Base-by-base conservation (phyloP, 208 protist genomes). In the Leishmania lainsoni region DNA sequence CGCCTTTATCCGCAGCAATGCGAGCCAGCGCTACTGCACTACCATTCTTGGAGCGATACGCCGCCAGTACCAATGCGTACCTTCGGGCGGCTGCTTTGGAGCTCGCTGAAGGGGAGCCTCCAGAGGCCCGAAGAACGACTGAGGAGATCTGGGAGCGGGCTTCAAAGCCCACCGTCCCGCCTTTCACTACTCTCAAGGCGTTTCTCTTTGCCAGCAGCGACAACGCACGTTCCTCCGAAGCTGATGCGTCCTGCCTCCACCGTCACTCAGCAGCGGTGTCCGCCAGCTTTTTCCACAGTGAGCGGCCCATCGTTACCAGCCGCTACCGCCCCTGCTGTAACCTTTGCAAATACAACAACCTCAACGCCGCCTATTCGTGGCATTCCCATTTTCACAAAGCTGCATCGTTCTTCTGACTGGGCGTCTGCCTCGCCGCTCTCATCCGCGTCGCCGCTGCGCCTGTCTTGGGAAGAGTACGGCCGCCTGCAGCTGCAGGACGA, bases 401-500 rank as follows among this genome's bases (percentile, higher is more conserved):
- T 29, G 26, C 80, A 61, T 5, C 51, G 51, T 32, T 52, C 72
- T 48, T 49, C 72, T 26, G 52, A 39, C 16, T 58, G 48, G 72
- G 51, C 72, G 9, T 42, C 74, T 8, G 74, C n/a, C 54, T 66
- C 74, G 2, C n/a, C 72, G 52, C 52, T 42, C 3, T 63, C 72
- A 5, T n/a, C 51, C 39, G n/a, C 17, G 68, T 56, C 65, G 68
- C 74, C 82, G 45, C 61, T 85, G 75, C 78, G 61, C 45, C 73
- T 79, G 82, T 86, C 82, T 22, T 17, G 79, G 26, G 73, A 63
- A 20, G 73, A 79, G 51, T 86, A 80, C 66, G 78, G 78, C 10
- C 71, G 73, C 42, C 51, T 70, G 66, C 82, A 86, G 73, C 71
- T 89, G 73, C 80, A 84, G 68, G 76, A 87, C 5, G 86, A 89